Base-by-base conservation (phyloP, 305 asterid genomes). In the Rubia peregrina region DNA sequence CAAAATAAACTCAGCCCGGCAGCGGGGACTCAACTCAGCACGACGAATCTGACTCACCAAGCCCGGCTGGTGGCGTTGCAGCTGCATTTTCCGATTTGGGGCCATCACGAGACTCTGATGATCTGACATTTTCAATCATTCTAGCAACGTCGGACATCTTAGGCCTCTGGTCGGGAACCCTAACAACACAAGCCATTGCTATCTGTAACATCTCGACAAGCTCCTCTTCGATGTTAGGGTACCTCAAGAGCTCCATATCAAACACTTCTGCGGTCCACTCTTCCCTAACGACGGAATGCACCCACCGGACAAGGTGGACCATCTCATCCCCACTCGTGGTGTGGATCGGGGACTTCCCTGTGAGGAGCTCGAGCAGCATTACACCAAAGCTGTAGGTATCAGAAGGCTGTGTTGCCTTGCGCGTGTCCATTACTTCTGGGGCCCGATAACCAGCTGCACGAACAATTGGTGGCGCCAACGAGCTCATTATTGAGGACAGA, bases 251-350 rank as follows among this genome's bases (percentile, higher is more conserved):
- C 80, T 92, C 91, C 63, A 87, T 73, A 16, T 92, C 96, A 17
- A 92, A 92, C 56, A 92, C 98, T 72, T 92, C 98, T 0, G 90
- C 98, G 0, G 98, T 92, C 98, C 98, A 92, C 75, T 92, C 98
- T 73, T 92, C 96, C 33, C 98, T 79, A 13, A 92, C 98, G 0
- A 92, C 96, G 8, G 96, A 90, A 65, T 90, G 91, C 72, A 92
- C 96, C 98, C 98, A 92, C 49, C 95, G 74, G 3, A 88, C 96
- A 74, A 92, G 71, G 67, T 87, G 88, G 68, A 92, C 69, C 44
- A 87, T 68, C 85, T 92, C 98, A 21, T 92, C 98, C 10, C 96
- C 94, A 2, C 82, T 76, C 0, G 84, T 84, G 16, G 95, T 80
- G 42, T 90, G 96, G 71, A 90, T 78, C 0, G 97, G 89, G 40